Evolutionary conservation across 208 protist genomes (phyloP), one percentile per base, ranked within the genome.

Genomic region (Trypanosoma melophagium): DNA sequence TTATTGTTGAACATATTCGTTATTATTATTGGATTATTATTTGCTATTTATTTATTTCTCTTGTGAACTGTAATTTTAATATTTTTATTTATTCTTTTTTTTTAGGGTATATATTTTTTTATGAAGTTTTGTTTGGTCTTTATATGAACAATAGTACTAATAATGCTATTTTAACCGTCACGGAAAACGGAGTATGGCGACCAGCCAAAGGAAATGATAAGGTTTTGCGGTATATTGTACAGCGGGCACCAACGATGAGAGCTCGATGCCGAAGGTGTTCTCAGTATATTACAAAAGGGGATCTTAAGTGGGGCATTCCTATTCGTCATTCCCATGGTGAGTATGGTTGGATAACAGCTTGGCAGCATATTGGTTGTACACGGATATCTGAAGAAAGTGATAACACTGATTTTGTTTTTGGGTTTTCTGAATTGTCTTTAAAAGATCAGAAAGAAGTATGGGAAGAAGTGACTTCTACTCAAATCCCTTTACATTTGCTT

Each of bases 321-420:
- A 94, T 96, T 69, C 82, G 80, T 31, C 86, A 95, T 74, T 66
- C 66, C n/a, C 69, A 76, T 25, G 90, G 93, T 13, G 84, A 93
- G 28, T 84, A 93, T 53, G 90, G 93, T 13, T 91, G 87, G 77
- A 97, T 96, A 69, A 92, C 89, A 35, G 89, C 88, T 4, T 96
- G 90, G 86, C 93, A 97, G 60, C 93, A 94, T 56, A 44, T 94
- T 24, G 71, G 70, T 1, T 94, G 88, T 69, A 93, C 88, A 10
- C 73, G 87, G 13, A 72, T 83, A 51, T 56, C 53, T 47, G 68
- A 78, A 41, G 16, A 21, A 24, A 40, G 80, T 31, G 72, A 76
- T 25, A 8, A 68, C 3, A 51, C 2, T 17, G 60, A 80, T 19
- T 45, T 77, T 17, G 74, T 95, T 62, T 61, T 78, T 45, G 87